Conservation (phyloP, 2,329 filamentous ascomycete species). For the Calonectria hongkongensis region DNA sequence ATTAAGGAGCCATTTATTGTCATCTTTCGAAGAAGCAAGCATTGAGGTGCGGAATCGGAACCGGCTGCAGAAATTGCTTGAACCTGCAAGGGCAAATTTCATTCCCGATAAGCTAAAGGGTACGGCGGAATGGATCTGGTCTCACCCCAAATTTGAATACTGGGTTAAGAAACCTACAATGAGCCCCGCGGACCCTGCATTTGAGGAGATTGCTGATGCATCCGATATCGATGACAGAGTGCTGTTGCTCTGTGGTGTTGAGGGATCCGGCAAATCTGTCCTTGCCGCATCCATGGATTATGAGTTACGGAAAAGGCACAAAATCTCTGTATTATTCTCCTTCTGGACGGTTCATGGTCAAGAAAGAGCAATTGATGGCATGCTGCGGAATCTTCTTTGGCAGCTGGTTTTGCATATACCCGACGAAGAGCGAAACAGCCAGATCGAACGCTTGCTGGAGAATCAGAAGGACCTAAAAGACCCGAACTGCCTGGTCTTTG, state of each 20-base stretch:
- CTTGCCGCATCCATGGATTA: slow-evolving; percentile 13
- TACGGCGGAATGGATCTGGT: slow-evolving; percentile 24
- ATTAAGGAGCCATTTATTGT: neutral
- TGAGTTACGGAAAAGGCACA: slow-evolving; percentile 4
- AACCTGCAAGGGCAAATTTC: neutral
- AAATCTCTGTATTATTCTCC: slow-evolving; percentile 13
- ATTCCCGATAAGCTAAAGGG: slow-evolving; percentile 8
- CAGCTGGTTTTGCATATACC: slow-evolving; percentile 15
- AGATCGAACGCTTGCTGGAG: slow-evolving; percentile 10
- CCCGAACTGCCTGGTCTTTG: neutral
- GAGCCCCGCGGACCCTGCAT: neutral
- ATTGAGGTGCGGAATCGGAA: neutral
- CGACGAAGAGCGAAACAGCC: neutral
- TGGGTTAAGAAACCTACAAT: neutral
- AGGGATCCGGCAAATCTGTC: slow-evolving; percentile 26
- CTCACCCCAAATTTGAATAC: slow-evolving; percentile 7
- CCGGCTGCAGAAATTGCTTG: neutral
- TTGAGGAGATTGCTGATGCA: neutral
- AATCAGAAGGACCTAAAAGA: neutral
- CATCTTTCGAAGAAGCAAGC: neutral
- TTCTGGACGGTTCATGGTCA: neutral
- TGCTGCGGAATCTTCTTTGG: slow-evolving; percentile 20
- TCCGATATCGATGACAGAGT: slow-evolving; percentile 8
- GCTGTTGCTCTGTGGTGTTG: slow-evolving; percentile 4
- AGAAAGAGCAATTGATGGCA: slow-evolving; percentile 4